These are phyloP conservation scores for Gliomastix tumulicola DNA, from an alignment of 2,329 filamentous ascomycete genomes.

Conservation along the genomic window DNA sequence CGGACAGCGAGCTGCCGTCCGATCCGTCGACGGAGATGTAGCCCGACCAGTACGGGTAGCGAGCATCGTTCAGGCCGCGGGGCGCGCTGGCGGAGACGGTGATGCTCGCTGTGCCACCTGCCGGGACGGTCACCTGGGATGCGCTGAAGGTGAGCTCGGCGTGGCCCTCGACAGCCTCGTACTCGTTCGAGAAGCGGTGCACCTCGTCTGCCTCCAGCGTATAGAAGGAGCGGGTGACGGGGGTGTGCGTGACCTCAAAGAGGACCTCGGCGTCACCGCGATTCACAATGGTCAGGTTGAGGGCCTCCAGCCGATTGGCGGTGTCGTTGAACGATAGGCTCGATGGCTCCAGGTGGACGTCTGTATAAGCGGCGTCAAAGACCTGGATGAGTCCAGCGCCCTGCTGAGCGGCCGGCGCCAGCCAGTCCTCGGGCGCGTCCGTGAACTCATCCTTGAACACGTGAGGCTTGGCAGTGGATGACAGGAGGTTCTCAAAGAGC, in stretches of 20 bases:
- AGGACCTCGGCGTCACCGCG: conserved; percentile 36
- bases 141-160: conserved; percentile 35
- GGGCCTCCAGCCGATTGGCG: conserved; percentile 39
- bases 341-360: conserved; percentile 44
- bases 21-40: conserved; percentile 30
- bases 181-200: conserved; percentile 36
- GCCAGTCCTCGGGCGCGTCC: conserved; percentile 15
- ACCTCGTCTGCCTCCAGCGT: conserved; percentile 28
- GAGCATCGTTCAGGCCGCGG: conserved; percentile 15
- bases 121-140: conserved; percentile 33
- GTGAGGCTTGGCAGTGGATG: conserved; percentile 40
- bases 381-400: conserved; percentile 55
- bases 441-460: conserved; percentile 37
- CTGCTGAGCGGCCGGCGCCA: conserved; percentile 53
- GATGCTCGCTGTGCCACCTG: conserved; percentile 33
- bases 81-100: conserved; percentile 30
- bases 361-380: conserved; percentile 48
- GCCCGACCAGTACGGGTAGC: conserved; percentile 34
- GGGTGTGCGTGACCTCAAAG: conserved; percentile 43
- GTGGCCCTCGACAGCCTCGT: conserved; percentile 24
- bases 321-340: conserved; percentile 60
- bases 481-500: conserved; percentile 40
- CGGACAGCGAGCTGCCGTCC: conserved; percentile 22
- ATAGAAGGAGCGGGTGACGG: conserved; percentile 44
- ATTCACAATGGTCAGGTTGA: conserved; percentile 51